Evolutionary conservation across 2,329 filamentous ascomycete genomes (phyloP), one percentile per base, ranked within the genome.

Genomic region (Plenodomus lindquistii): DNA sequence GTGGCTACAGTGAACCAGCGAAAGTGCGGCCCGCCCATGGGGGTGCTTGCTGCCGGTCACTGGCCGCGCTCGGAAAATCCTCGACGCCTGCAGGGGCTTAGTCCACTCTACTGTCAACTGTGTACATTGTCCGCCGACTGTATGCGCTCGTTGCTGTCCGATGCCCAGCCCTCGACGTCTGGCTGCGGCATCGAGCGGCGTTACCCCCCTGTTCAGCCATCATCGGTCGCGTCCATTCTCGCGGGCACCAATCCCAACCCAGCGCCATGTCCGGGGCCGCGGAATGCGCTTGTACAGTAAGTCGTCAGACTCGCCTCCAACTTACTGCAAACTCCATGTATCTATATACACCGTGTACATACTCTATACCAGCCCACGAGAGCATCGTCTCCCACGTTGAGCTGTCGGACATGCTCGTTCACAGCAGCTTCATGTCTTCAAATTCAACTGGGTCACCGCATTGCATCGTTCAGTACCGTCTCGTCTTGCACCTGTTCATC

Each of bases 1-100:
- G 49, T 62, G 49, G 59, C 61, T 59, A 56, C 46, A 46, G 48
- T 40, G 37, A 45, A 52, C 56, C 54, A n/a, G n/a, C n/a, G 50
- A 44, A 55, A 52, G 55, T 48, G 61, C 59, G 58, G 59, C 57
- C 52, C 34, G 37, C 40, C 39, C 42, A 40, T 19, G 40, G 34
- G n/a, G 37, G 22, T 39, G 29, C 31, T 29, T 31, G n/a, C n/a
- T 31, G 27, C 27, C n/a, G 27, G 27, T 31, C n/a, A n/a, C 9
- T 31, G 9, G 27, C 27, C 36, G 11, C 19, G 4, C 27, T 24
- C 36, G 35, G 46, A 38, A 36, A 40, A 17, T 19, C 27, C 36
- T 35, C 42, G 43, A 35, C 18, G 34, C 22, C n/a, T 17, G 40
- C 40, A 37, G 16, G 17, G 42, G 46, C 42, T 45, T 42, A 20